Conservation (phyloP, 805 yeast genomes). For the Kazachstania viticola region DNA sequence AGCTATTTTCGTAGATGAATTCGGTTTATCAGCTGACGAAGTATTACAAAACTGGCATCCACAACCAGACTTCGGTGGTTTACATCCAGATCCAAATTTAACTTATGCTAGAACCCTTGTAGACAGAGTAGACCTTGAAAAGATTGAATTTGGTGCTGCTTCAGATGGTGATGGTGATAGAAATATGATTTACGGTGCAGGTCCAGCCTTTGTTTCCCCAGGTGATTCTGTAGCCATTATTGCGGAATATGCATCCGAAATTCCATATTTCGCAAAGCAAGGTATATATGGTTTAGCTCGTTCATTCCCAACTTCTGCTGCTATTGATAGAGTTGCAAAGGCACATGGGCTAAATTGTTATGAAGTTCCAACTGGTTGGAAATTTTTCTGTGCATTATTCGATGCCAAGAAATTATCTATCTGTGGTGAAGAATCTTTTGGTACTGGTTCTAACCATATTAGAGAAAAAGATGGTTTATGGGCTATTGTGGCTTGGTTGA, state of each 20-base stretch:
- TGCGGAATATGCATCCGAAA: constrained; percentile 81
- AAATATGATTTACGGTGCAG: constrained; percentile 95
- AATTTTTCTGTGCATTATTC: constrained; percentile 89
- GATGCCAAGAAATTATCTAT: constrained; percentile 88
- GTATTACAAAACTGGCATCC: constrained; percentile 74
- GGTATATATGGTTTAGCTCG: constrained; percentile 92
- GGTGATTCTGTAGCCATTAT: constrained; percentile 97
- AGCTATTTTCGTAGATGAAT: constrained; percentile 72
- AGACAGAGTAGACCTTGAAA: constrained; percentile 66
- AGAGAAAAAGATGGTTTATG: constrained; percentile 97
- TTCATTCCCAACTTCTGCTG: constrained; percentile 95
- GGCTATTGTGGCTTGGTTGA: constrained; percentile 97
- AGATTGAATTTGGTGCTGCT: constrained; percentile 92
- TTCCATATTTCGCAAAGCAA: constrained; percentile 80
- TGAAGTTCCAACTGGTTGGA: constrained; percentile 99
- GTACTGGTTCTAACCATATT: constrained; percentile 95
- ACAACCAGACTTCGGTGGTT: constrained; percentile 87
- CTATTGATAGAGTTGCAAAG: constrained; percentile 83
- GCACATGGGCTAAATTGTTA: constrained; percentile 61
- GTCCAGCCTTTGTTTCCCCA: constrained; percentile 82
- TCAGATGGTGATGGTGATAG: constrained; percentile 99
- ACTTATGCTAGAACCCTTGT: constrained; percentile 88
- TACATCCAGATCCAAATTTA: constrained; percentile 96
- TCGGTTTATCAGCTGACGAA: constrained; percentile 54
- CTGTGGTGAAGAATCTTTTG: constrained; percentile 97